Evolutionary conservation across 2,329 filamentous ascomycete species (phyloP).

Genomic region (Diaporthe helianthi): DNA sequence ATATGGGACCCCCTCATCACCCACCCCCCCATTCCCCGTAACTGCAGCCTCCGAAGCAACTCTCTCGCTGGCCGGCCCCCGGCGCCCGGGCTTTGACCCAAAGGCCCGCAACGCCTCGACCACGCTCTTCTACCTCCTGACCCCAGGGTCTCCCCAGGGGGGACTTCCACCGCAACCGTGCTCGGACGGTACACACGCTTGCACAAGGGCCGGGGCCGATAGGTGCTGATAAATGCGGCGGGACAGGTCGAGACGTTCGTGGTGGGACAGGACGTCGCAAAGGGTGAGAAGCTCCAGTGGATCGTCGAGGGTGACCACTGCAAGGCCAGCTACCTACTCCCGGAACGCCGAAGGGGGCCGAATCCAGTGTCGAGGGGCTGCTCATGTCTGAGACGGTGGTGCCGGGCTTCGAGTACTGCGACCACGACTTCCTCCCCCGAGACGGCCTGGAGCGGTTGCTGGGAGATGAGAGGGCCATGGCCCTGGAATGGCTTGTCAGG

Average conservation of each 20-base stretch:
- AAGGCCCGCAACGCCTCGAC: slow-evolving; percentile 61
- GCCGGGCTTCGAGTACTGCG: slow-evolving; percentile 71
- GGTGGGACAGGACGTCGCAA: slow-evolving; percentile 63
- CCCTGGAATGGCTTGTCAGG: slow-evolving; percentile 56
- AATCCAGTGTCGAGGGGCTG: slow-evolving; percentile 53
- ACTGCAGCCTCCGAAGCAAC: slow-evolving; percentile 47
- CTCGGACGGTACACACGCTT: slow-evolving; percentile 71
- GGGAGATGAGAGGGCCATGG: slow-evolving; percentile 53
- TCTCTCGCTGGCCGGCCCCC: slow-evolving; percentile 42
- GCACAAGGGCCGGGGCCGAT: slow-evolving; percentile 67
- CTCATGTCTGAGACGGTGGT: slow-evolving; percentile 74
- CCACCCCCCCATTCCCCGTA: slow-evolving; percentile 60
- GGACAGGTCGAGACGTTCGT: slow-evolving; percentile 67
- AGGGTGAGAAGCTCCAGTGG: slow-evolving; percentile 71
- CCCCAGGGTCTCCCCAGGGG: slow-evolving; percentile 61
- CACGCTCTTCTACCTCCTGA: slow-evolving; percentile 71
- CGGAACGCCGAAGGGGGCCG: slow-evolving; percentile 46
- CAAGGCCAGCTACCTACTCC: slow-evolving; percentile 68
- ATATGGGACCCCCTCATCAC: slow-evolving; percentile 59
- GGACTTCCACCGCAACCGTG: slow-evolving; percentile 68
- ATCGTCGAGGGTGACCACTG: slow-evolving; percentile 72
- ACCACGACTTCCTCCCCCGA: slow-evolving; percentile 69
- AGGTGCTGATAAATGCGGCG: slow-evolving; percentile 69
- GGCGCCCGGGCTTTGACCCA: slow-evolving; percentile 48
- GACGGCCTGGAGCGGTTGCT: slow-evolving; percentile 60